Percentiles rank a stretch among this genome's conserved stretches.
phyloP scores from a whole-genome alignment of 2,329 filamentous ascomycete species.

The Apiospora sp. region DNA sequence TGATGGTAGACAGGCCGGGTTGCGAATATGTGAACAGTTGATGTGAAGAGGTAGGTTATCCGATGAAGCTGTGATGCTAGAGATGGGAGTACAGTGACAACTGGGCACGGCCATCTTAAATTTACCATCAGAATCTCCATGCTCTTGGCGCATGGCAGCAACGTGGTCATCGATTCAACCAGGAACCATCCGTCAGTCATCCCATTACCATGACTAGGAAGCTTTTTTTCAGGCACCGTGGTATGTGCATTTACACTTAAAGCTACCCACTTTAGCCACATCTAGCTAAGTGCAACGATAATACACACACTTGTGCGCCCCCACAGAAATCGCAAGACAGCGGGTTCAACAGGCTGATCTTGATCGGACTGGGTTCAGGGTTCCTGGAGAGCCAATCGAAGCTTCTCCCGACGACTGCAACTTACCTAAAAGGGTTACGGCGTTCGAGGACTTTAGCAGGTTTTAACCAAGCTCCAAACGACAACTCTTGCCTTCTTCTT shows the following conservation, averaged over 20 bases:
- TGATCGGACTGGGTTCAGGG: background rate
- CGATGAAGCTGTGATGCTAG: background rate
- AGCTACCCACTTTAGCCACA: background rate
- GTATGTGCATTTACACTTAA: background rate
- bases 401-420: background rate
- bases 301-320: background rate
- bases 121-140: background rate
- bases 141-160: background rate
- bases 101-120: background rate
- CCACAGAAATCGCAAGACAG: background rate
- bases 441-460: background rate
- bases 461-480: background rate
- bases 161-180: background rate
- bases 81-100: background rate
- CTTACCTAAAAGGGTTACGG: background rate
- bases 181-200: background rate
- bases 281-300: background rate
- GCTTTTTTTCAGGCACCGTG: background rate
- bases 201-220: background rate
- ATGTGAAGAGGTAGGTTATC: background rate
- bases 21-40: too few species aligned
- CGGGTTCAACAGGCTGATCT: background rate
- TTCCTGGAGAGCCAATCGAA: background rate
- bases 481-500: background rate
- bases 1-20: too few species aligned